Evolutionary conservation across 2,329 filamentous ascomycete genomes (phyloP).

Genomic region (Epichloe sp.): DNA sequence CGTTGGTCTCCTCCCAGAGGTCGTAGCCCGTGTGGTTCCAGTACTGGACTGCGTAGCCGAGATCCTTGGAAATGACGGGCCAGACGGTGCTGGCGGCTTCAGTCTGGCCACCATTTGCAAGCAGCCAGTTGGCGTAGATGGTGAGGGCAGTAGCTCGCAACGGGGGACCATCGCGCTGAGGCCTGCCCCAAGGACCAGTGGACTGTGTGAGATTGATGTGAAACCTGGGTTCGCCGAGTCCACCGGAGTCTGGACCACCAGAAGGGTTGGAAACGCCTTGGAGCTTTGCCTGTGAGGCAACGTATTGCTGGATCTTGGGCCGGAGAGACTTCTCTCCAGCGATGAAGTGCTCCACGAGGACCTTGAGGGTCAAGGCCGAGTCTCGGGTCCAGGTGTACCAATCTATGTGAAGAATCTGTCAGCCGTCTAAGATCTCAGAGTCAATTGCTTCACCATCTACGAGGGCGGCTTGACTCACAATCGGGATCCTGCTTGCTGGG

Average conservation of each 20-base stretch:
- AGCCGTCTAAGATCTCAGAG: not conserved
- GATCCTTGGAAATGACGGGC: slow-evolving; percentile 64
- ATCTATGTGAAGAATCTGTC: slow-evolving; percentile 29
- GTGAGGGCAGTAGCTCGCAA: slow-evolving; percentile 63
- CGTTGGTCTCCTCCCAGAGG: slow-evolving; percentile 70
- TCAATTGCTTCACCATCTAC: too few species aligned
- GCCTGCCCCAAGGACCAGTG: slow-evolving; percentile 57
- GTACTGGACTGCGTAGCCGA: slow-evolving; percentile 62
- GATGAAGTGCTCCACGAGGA: slow-evolving; percentile 49
- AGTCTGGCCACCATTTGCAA: slow-evolving; percentile 49
- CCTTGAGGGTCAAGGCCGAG: slow-evolving; percentile 56
- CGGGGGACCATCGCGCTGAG: slow-evolving; percentile 70
- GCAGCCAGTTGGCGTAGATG: slow-evolving; percentile 58
- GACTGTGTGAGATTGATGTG: slow-evolving; percentile 49
- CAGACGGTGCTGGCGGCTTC: slow-evolving; percentile 47
- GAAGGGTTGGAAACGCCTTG: slow-evolving; percentile 57
- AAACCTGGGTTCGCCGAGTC: slow-evolving; percentile 61
- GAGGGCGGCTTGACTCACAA: slow-evolving; percentile 25
- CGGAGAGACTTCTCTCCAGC: slow-evolving; percentile 45
- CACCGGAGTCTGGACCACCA: slow-evolving; percentile 35
- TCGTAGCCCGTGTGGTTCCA: slow-evolving; percentile 58
- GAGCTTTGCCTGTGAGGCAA: slow-evolving; percentile 49
- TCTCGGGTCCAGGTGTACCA: slow-evolving; percentile 70
- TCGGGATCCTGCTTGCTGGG: slow-evolving; percentile 38
- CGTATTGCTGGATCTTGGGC: slow-evolving; percentile 49